These are phyloP conservation scores for Monosporozyma siamensis DNA, from an alignment of 805 yeast genomes.

Conservation along the genomic window DNA sequence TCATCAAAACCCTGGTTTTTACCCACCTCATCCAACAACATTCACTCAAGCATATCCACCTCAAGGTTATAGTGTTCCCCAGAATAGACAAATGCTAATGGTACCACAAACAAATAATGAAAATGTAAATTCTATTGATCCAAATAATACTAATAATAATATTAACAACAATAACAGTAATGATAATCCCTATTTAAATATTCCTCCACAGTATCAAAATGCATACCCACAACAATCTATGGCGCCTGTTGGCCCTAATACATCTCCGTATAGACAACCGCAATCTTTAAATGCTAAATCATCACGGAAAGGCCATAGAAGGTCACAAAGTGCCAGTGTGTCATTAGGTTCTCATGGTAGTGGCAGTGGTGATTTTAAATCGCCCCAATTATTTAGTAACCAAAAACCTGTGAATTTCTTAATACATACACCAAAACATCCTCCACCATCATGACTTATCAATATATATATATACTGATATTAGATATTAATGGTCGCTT, in stretches of 20 bases:
- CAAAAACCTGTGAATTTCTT: constrained; percentile 25
- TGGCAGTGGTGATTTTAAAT: constrained; percentile 2
- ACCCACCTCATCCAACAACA: neutral
- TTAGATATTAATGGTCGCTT: neutral
- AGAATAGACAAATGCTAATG: neutral
- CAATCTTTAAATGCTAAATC: neutral
- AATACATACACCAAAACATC: constrained; percentile 29
- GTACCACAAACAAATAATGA: neutral
- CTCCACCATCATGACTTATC: constrained; percentile 20
- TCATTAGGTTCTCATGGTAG: constrained; percentile 1
- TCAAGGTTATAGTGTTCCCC: neutral
- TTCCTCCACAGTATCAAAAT: neutral
- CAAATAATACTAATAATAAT: no score
- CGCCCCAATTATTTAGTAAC: constrained; percentile 10
- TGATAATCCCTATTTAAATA: constrained; percentile 2
- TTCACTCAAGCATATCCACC: neutral
- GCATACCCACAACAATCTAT: constrained; percentile 2
- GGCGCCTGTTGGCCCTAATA: neutral
- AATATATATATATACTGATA: neutral
- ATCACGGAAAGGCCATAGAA: constrained; percentile 15
- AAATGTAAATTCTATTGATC: neutral
- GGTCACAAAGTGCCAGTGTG: constrained; percentile 23
- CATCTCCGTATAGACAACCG: constrained; percentile 2
- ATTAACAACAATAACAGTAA: neutral
- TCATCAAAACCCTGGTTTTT: no score